Conservation (phyloP, 805 yeast species). For the Starmerella cellae region DNA sequence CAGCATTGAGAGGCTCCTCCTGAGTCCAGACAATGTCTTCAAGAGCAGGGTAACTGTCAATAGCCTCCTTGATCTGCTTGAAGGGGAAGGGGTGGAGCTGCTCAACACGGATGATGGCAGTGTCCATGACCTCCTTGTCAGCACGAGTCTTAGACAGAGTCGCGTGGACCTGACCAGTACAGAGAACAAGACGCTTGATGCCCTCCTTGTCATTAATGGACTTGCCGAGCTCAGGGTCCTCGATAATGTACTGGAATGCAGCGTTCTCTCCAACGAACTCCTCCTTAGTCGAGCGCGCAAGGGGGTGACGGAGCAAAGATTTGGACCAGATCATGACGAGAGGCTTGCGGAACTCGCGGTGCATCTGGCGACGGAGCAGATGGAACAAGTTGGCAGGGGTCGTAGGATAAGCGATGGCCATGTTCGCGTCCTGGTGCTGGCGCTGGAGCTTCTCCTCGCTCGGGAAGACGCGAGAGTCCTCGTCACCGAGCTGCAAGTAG, state of each 20-base stretch:
- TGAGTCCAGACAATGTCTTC: slow-evolving; percentile 93
- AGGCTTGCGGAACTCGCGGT: slow-evolving; percentile 89
- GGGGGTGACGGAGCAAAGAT: slow-evolving; percentile 88
- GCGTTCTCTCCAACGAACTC: slow-evolving; percentile 80
- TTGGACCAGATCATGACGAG: slow-evolving; percentile 80
- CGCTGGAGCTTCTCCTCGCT: slow-evolving; percentile 74
- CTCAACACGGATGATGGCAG: slow-evolving; percentile 82
- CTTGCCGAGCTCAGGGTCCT: slow-evolving; percentile 77
- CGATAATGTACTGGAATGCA: slow-evolving; percentile 94
- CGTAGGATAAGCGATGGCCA: slow-evolving; percentile 96
- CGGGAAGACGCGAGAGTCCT: slow-evolving; percentile 93
- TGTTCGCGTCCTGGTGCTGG: slow-evolving; percentile 97
- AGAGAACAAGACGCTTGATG: slow-evolving; percentile 71
- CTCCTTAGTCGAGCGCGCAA: slow-evolving; percentile 70
- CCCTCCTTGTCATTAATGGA: slow-evolving; percentile 63
- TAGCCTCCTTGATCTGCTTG: slow-evolving; percentile 76
- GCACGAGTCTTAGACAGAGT: slow-evolving; percentile 84
- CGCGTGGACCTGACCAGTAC: slow-evolving; percentile 91
- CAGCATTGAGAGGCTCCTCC: slow-evolving; percentile 98
- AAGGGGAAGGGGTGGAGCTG: slow-evolving; percentile 98
- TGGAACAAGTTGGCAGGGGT: slow-evolving; percentile 97
- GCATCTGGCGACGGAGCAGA: slow-evolving; percentile 95
- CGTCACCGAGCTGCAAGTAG: slow-evolving; percentile 88
- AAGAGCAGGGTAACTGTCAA: slow-evolving; percentile 64
- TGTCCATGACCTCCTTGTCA: slow-evolving; percentile 56